Percentiles rank a stretch among this genome's conserved stretches.
Conservation (phyloP, 306 rosid genomes). For the Dryas alaskensis region DNA sequence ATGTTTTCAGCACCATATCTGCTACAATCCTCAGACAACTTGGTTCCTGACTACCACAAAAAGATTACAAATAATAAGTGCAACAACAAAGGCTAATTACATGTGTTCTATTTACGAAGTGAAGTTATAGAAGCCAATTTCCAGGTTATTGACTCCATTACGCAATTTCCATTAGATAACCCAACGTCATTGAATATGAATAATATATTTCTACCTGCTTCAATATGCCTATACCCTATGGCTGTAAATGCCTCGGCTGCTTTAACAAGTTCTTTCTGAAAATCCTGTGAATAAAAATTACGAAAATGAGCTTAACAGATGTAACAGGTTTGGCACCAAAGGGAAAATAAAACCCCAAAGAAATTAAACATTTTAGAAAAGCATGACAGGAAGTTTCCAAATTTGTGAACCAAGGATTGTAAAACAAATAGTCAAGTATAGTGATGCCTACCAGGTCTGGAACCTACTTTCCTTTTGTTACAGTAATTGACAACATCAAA, state of each 20-base stretch:
- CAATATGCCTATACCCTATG: constrained; percentile 79
- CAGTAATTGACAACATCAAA: neutral
- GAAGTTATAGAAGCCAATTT: constrained; percentile 16
- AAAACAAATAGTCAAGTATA: neutral
- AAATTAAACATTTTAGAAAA: neutral
- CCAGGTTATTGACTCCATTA: constrained; percentile 15
- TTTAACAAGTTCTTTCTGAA: constrained; percentile 83
- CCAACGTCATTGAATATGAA: constrained; percentile 4
- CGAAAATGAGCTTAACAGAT: constrained; percentile 2
- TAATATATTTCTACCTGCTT: constrained; percentile 66
- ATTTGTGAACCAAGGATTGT: neutral
- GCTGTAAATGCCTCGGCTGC: constrained; percentile 89
- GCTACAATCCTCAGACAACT: constrained; percentile 97
- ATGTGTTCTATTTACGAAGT: constrained; percentile 6
- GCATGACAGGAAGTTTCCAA: neutral
- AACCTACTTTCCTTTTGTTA: neutral
- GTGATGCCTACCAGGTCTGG: neutral
- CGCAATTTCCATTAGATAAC: neutral
- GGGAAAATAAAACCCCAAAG: neutral
- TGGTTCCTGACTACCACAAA: constrained; percentile 78
- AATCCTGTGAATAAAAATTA: constrained; percentile 52
- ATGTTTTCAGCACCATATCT: constrained; percentile 88
- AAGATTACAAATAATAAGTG: constrained; percentile 21
- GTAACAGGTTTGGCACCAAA: neutral
- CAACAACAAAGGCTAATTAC: constrained; percentile 8